Evolutionary conservation across 371 early-diverging fungal genomes (phyloP).

Genomic region (Vittaforma corneae): DNA sequence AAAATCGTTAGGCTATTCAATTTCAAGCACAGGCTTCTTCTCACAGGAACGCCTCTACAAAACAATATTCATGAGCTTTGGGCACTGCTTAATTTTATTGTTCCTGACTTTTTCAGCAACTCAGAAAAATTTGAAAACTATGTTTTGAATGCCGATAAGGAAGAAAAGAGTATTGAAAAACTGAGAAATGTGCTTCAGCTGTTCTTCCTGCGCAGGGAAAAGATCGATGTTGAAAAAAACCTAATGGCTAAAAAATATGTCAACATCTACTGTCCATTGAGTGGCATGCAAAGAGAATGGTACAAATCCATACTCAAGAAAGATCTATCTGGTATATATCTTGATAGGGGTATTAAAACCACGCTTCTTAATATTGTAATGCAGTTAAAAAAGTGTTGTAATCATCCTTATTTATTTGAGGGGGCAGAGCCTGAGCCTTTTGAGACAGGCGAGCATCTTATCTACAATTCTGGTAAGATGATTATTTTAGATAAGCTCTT

Average conservation of each 20-base stretch:
- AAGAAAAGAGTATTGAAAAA: conserved; percentile 82
- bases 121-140: conserved; percentile 79
- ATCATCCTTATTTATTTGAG: conserved; percentile 88
- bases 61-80: conserved; percentile 83
- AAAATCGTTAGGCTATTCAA: conserved; percentile 73
- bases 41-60: conserved; percentile 94
- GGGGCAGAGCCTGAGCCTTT: conserved; percentile 68
- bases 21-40: conserved; percentile 74
- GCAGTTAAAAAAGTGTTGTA: conserved; percentile 94
- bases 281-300: conserved; percentile 83
- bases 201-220: conserved; percentile 87
- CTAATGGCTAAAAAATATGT: conserved; percentile 86
- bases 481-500: conserved; percentile 84
- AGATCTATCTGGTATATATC: conserved; percentile 69
- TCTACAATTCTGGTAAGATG: conserved; percentile 93
- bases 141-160: conserved; percentile 88
- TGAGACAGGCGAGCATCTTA: conserved; percentile 85
- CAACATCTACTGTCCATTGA: conserved; percentile 81
- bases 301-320: conserved; percentile 86
- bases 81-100: conserved; percentile 89
- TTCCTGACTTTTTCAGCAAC: conserved; percentile 82
- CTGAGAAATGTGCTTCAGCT: conserved; percentile 85
- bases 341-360: conserved; percentile 66
- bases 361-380: conserved; percentile 93
- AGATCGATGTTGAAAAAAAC: conserved; percentile 86